Base-by-base conservation (phyloP, 257 asterid genomes). In the Vinca minor region DNA sequence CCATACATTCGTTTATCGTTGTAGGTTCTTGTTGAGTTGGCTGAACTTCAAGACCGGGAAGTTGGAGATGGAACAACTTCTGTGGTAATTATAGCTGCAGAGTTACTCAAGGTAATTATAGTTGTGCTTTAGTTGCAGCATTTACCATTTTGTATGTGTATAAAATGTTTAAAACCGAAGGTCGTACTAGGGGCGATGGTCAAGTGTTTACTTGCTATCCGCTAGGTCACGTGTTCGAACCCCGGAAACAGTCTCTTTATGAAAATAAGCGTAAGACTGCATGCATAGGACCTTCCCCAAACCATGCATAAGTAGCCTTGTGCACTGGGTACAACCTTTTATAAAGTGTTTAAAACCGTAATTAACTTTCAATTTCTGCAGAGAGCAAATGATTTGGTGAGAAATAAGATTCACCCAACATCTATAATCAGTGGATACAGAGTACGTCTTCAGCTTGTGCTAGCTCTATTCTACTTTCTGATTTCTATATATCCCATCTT, bases 41-140 rank as follows among this genome's bases (percentile, higher is more conserved):
- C 99, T 56, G 99, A 93, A 72, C 87, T 93, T 44, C 99, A 93
- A 80, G 99, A 93, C 75, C 83, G 95, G 68, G 97, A 93, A 82
- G 99, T 93, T 74, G 97, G 99, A 65, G 99, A 93, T 66, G 99
- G 99, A 62, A 89, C 97, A 62, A 93, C 97, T 67, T 93, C 97
- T 44, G 97, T 89, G 53, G 99, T 89, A 44, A 93, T 89, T 62
- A 80, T 93, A 71, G 97, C 97, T 69, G 97, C 99, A 23, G 99
- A 93, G 77, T 78, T 89, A 81, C 97, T 93, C 11, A 93, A 93
- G 96, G 99, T 93, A 76, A 56, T 23, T 58, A 7, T 50, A n/a
- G 44, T 31, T 66, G 4, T 8, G 53, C 34, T 38, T 25, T 34
- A 48, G 32, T 49, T 70, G 46, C 59, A 38, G 39, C 14, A 31